Conservation (phyloP, 352 stramenopile genomes). For the Vaucheria bursata region DNA sequence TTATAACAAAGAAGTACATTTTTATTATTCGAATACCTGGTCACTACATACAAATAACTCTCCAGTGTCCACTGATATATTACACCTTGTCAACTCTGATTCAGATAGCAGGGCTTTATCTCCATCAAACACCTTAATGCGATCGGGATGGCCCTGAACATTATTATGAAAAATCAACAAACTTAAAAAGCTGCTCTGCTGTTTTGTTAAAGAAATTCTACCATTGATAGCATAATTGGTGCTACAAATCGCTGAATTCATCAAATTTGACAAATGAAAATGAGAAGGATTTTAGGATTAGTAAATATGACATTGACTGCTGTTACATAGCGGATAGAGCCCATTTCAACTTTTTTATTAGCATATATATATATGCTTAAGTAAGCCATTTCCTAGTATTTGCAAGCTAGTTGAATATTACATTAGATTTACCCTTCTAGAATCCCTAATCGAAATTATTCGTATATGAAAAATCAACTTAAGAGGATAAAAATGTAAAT, state of each 20-base stretch:
- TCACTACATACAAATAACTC: neutral
- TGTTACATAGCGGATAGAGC: neutral
- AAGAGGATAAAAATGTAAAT: too few species aligned
- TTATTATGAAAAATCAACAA: neutral
- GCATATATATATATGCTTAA: too few species aligned
- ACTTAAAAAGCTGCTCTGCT: neutral
- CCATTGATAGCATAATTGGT: neutral
- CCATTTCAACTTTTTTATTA: neutral
- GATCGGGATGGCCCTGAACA: neutral
- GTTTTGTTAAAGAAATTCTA: neutral
- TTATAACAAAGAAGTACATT: neutral
- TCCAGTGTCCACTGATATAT: neutral
- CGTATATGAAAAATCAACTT: too few species aligned
- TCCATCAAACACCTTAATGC: conserved; percentile 15
- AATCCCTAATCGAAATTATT: too few species aligned
- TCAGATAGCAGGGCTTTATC: conserved; percentile 29
- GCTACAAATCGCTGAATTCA: neutral
- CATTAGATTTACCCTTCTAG: too few species aligned
- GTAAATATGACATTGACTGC: neutral
- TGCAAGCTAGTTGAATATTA: too few species aligned
- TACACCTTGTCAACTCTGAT: conserved; percentile 16
- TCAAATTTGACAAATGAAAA: neutral
- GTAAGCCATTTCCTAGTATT: too few species aligned
- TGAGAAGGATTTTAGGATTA: neutral
- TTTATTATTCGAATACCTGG: neutral